Evolutionary conservation across 495 filamentous ascomycete species (phyloP), one percentile per base, ranked within the genome.

Genomic region (Pyrenopolyporus hunteri): DNA sequence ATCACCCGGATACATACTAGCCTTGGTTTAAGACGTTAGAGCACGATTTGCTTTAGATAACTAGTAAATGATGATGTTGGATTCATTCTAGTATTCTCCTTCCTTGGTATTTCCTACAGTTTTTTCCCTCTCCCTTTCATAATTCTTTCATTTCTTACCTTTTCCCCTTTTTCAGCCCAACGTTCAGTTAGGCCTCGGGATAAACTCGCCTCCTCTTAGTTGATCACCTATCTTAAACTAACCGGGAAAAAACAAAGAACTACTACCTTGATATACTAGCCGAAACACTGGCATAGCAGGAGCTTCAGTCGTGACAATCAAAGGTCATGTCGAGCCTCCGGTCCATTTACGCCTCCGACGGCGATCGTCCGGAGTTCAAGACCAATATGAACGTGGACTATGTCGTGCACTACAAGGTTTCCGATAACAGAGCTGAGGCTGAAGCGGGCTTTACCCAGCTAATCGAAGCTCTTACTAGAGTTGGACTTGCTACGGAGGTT

Each of bases 401-500:
- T 80, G 93, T 97, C 59, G 87, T 98, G 57, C 80, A 82, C 52
- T 98, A 93, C 73, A 79, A 83, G 45, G 88, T 96, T 64, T 80
- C 82, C 28, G 77, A 80, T 22, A 81, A 89, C 59, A 83, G 83
- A 58, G 70, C 78, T 14, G 78, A 89, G 61, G 89, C 93, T 9
- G 82, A 85, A 60, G 78, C 82, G 28, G 81, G 87, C 60, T 91
- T 98, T 62, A 82, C 86, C 64, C 85, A 86, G 68, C 84, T 98
- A 11, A 79, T 97, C 49, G 73, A 83, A 58, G 81, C 83, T 20
- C 82, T 98, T 28, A 82, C 87, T 6, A 73, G 79, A 26, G 86
- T 89, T 31, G 94, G 95, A 6, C 79, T 98, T 26, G 84, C 89
- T 29, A 88, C 88, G 20, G 93, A 97, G 71, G 90, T 97, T 31